phyloP scores from a whole-genome alignment of 2,329 filamentous ascomycete genomes.

The Neobulgaria alba region DNA sequence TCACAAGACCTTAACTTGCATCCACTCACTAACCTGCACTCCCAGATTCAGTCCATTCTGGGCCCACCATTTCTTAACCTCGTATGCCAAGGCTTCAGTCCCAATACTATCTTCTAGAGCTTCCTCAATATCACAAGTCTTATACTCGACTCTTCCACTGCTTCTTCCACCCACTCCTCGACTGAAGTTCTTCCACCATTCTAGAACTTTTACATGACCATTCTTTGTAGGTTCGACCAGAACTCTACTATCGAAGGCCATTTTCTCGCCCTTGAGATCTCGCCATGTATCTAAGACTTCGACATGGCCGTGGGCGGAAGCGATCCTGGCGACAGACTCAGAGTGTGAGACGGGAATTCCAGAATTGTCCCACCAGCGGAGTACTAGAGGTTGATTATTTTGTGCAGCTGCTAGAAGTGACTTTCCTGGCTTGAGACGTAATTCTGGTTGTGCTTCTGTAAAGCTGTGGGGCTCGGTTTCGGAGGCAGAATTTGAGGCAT shows the following conservation, averaged over 20 bases:
- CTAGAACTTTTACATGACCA: conserved; percentile 73
- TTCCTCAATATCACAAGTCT: conserved; percentile 92
- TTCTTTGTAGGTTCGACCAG: conserved; percentile 82
- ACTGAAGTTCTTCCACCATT: conserved; percentile 76
- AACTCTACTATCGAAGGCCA: conserved; percentile 76
- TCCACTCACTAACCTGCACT: conserved; percentile 64
- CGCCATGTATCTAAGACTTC: conserved; percentile 79
- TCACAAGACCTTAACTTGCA: conserved; percentile 48
- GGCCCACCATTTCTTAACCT: conserved; percentile 82
- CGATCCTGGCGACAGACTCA: conserved; percentile 75
- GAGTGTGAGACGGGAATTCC: conserved; percentile 72
- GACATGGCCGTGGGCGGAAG: conserved; percentile 77
- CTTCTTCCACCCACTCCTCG: conserved; percentile 41
- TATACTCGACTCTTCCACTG: conserved; percentile 76
- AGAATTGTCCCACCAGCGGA: conserved; percentile 83
- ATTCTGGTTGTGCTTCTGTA: conserved; percentile 25
- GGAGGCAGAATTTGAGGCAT: conserved; percentile 10
- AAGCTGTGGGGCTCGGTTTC: conserved; percentile 8
- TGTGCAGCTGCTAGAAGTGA: conserved; percentile 78
- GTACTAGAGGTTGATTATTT: conserved; percentile 65
- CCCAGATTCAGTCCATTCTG: conserved; percentile 60
- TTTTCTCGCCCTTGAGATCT: conserved; percentile 59
- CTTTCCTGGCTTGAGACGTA: conserved; percentile 71
- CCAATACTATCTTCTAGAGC: conserved; percentile 80
- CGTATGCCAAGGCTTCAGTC: conserved; percentile 49